A percentile compares a stretch with the other conserved stretches of the same genome.
phyloP scores from a whole-genome alignment of 345 rosid species.

The Punica granatum region DNA sequence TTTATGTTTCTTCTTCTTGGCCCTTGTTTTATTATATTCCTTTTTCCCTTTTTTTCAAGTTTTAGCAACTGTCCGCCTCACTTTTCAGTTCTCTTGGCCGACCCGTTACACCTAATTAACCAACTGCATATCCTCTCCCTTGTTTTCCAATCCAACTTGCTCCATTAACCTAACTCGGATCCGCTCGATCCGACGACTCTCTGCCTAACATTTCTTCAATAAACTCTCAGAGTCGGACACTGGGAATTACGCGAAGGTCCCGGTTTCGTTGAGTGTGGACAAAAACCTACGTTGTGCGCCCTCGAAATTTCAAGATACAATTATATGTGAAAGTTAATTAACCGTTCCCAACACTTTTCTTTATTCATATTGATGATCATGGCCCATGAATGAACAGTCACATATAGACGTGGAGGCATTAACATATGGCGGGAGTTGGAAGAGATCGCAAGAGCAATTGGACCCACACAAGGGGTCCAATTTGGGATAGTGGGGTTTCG shows the following conservation, averaged over 20 bases:
- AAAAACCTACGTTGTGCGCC: too few relatives aligned
- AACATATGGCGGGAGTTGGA: background rate
- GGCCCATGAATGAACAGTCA: background rate
- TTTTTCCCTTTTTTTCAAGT: background rate
- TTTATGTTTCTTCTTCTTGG: background rate
- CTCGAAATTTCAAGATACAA: too few relatives aligned
- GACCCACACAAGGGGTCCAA: background rate
- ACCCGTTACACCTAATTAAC: slow-evolving; percentile 10
- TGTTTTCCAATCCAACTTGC: slow-evolving; percentile 7
- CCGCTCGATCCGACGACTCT: background rate
- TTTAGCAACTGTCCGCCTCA: slow-evolving; percentile 3
- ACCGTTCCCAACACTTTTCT: background rate
- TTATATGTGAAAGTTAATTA: too few relatives aligned
- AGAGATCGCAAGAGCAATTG: background rate
- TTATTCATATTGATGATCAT: background rate
- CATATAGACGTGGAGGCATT: too few relatives aligned
- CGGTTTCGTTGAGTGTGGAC: too few relatives aligned
- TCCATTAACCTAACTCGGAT: background rate
- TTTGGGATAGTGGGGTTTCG: background rate
- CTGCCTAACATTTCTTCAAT: background rate
- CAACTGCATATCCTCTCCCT: slow-evolving; percentile 2
- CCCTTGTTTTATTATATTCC: background rate
- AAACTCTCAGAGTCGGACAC: too few relatives aligned
- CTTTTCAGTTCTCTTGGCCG: slow-evolving; percentile 7
- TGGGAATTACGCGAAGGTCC: too few relatives aligned